A percentile compares a stretch with the other conserved stretches of the same genome.
phyloP scores from a whole-genome alignment of 164 flowering plant species.

The Malania oleifera region DNA sequence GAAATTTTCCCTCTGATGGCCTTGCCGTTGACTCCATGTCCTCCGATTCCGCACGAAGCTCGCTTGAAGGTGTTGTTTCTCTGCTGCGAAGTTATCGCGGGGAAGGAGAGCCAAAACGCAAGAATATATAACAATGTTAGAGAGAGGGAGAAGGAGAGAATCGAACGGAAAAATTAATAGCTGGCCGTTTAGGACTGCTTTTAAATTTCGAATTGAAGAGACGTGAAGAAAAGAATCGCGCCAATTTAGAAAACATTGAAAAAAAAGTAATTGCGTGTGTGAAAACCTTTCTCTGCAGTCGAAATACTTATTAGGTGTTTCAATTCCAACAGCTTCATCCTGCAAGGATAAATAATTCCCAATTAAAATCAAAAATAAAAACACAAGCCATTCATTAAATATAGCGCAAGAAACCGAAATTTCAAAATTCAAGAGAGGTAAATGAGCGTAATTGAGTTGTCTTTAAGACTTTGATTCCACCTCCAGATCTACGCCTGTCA shows the following conservation, averaged over 20 bases:
- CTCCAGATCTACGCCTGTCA: constrained; percentile 44
- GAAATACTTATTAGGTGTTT: constrained; percentile 17
- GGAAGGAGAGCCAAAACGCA: neutral
- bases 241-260: neutral
- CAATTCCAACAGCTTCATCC: constrained; percentile 27
- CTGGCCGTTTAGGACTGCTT: constrained; percentile 3
- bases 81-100: constrained; percentile 25
- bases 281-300: constrained; percentile 27
- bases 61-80: constrained; percentile 27
- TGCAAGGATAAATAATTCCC: constrained; percentile 12
- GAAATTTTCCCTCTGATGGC: constrained; percentile 13
- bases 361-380: neutral
- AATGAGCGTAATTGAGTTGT: neutral
- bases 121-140: neutral
- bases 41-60: constrained; percentile 20
- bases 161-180: constrained; percentile 1
- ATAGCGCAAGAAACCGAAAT: constrained; percentile 12
- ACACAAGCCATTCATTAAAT: neutral
- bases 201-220: constrained; percentile 12
- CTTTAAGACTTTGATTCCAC: constrained; percentile 25
- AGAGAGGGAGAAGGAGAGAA: neutral
- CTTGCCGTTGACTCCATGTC: constrained; percentile 24
- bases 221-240: neutral
- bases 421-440: neutral
- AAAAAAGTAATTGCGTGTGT: neutral